Conservation (phyloP, 306 rosid genomes). For the Glycyrrhiza uralensis region DNA sequence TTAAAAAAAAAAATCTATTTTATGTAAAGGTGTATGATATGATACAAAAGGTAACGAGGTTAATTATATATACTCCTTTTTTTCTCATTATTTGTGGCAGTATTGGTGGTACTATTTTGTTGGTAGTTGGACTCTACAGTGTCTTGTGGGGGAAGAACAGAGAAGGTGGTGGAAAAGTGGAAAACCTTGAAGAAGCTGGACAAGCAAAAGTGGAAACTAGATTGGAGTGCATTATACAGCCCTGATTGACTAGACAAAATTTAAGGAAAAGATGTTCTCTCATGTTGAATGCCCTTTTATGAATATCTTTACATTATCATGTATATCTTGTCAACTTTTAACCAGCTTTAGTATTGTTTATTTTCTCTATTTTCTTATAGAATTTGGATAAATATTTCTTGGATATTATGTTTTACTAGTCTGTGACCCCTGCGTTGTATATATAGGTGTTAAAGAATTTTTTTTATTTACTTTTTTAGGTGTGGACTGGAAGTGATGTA, state of each 20-base stretch:
- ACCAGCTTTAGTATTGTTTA: not conserved
- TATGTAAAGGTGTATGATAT: not conserved
- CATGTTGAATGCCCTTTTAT: not conserved
- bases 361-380: not conserved
- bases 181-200: constrained; percentile 26
- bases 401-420: too few species aligned
- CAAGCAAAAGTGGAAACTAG: constrained; percentile 43
- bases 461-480: too few species aligned
- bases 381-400: not conserved
- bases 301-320: constrained; percentile 7
- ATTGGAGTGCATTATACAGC: constrained; percentile 51
- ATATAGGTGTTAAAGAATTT: too few species aligned
- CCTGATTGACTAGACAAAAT: constrained; percentile 25
- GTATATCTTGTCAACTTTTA: constrained; percentile 9
- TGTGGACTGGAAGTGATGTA: too few species aligned
- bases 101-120: constrained; percentile 67
- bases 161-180: constrained; percentile 32
- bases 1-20: not conserved
- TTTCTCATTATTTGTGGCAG: constrained; percentile 34
- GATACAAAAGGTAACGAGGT: not conserved
- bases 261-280: not conserved
- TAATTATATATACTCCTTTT: not conserved
- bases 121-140: constrained; percentile 72
- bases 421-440: too few species aligned
- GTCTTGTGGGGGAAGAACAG: constrained; percentile 87